These are phyloP conservation scores for Auricularia heimuer DNA, from an alignment of 768 basidiomycete genomes.

Conservation along the genomic window DNA sequence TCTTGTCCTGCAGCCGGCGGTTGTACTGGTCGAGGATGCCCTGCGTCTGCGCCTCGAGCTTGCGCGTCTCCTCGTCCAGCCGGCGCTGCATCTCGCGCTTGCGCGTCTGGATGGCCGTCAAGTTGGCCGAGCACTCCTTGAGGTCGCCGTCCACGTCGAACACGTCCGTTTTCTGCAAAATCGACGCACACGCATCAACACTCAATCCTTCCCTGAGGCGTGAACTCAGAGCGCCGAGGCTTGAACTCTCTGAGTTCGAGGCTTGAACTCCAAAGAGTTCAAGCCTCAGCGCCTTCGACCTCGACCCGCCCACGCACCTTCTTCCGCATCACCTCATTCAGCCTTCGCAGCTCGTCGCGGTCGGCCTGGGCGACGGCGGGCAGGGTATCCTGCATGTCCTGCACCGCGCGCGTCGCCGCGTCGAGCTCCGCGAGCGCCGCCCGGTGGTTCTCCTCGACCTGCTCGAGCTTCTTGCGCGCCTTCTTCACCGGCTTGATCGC, in stretches of 20 bases:
- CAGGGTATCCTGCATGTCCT: not conserved
- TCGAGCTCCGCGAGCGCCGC: no score
- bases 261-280: no score
- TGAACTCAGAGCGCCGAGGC: no score
- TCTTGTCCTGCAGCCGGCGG: not conserved
- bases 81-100: not conserved
- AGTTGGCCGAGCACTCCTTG: not conserved
- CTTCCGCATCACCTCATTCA: constrained; percentile 19
- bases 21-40: not conserved
- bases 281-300: no score
- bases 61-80: not conserved
- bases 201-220: no score
- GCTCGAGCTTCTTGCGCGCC: not conserved
- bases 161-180: not conserved
- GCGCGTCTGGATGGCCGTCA: not conserved
- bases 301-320: no score
- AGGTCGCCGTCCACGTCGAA: not conserved
- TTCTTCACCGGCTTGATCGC: not conserved
- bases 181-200: no score
- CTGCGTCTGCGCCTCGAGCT: not conserved
- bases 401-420: not conserved
- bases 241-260: no score
- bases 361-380: not conserved
- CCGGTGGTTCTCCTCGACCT: no score
- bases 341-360: not conserved